Base-by-base conservation (phyloP, 2,329 filamentous ascomycete species). In the Sclerotiophoma versabilis region DNA sequence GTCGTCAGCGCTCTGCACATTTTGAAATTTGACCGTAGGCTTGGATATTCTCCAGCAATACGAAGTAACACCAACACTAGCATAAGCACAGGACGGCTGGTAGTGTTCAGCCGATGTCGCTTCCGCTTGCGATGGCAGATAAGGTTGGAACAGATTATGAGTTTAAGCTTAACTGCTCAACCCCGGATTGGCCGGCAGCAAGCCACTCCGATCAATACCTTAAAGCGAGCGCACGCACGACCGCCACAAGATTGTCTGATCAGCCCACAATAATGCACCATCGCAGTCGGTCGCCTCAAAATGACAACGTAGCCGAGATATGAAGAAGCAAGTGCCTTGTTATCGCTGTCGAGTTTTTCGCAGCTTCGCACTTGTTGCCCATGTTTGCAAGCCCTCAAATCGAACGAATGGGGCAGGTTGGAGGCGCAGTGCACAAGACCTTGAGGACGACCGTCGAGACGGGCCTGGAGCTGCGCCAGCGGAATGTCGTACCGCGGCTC, bases 61-160 rank as follows among this genome's bases (percentile, higher is more conserved):
- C 42, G 34, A 47, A 47, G 14, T 29, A 33, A 45, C 38, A 39
- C 32, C 27, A 39, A 32, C 27, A 39, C 15, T 27, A 14, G 14
- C n/a, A 32, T 14, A n/a, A n/a, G n/a, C n/a, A 12, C 33, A 27
- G 15, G 26, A 41, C 17, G 45, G 45, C 33, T 49, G 34, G 17
- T n/a, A 23, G 49, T 51, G 48, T 62, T 65, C 66, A 63, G 53
- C 63, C 58, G 55, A 60, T 52, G 42, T 68, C 66, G 64, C 58
- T 69, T 65, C 64, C 63, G 54, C 53, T 56, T 65, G 51, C 60
- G 66, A 54, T 63, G 54, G 61, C 57, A 70, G 68, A 71, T 73
- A 72, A 73, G 68, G 68, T 71, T 73, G 64, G 54, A 64, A 60
- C 64, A 66, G 66, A 62, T 72, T 71, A 72, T 72, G 68, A 68